These are phyloP conservation scores for Ligustrum vulgare DNA, from an alignment of 257 asterid species.

Conservation along the genomic window DNA sequence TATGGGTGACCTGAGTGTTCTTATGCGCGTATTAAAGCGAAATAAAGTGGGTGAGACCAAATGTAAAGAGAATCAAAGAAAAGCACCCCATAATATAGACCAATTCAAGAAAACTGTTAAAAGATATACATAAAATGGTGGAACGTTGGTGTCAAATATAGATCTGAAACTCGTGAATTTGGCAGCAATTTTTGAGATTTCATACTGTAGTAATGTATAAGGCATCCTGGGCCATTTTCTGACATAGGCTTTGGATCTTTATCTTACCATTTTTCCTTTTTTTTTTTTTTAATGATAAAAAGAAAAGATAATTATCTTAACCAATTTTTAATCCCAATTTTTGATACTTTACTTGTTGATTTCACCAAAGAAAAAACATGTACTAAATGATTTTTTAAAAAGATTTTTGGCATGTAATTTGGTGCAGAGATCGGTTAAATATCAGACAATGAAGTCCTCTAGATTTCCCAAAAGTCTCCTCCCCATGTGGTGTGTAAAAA, in stretches of 20 bases:
- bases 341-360: conserved; percentile 16
- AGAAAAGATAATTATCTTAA: too few species aligned
- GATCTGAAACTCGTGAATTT: conserved; percentile 44
- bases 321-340: not conserved
- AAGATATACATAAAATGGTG: conserved; percentile 32
- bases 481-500: conserved; percentile 12
- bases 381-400: not conserved
- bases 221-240: conserved; percentile 34
- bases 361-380: conserved; percentile 4
- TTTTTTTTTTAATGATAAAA: not conserved
- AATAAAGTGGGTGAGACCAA: conserved; percentile 2
- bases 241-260: conserved; percentile 24
- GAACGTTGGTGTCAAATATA: conserved; percentile 55
- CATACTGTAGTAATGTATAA: conserved; percentile 30
- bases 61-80: conserved; percentile 28
- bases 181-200: conserved; percentile 17
- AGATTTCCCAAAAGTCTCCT: not conserved
- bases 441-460: conserved; percentile 13
- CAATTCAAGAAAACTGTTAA: conserved; percentile 12
- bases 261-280: not conserved
- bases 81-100: conserved; percentile 34
- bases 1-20: conserved; percentile 15
- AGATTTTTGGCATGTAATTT: not conserved
- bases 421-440: not conserved
- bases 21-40: not conserved